Conservation (phyloP, 106 monocot species). For the Dendrobium officinale region DNA sequence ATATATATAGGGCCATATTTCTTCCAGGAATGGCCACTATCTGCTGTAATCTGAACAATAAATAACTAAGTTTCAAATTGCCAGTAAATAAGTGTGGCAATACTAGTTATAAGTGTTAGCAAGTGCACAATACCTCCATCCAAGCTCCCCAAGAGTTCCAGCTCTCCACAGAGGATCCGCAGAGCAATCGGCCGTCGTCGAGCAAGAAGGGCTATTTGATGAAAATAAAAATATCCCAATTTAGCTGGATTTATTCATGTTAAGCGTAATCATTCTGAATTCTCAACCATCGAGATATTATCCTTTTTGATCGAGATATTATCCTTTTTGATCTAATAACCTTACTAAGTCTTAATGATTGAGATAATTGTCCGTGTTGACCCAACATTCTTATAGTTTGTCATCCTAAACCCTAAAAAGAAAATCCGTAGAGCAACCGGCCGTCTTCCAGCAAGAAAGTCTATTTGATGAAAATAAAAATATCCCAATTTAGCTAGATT, state of each 20-base stretch:
- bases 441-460: conserved; percentile 78
- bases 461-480: conserved; percentile 15
- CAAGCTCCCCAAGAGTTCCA: conserved; percentile 99
- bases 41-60: conserved; percentile 44
- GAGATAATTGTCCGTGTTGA: too few species aligned
- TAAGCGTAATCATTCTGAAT: too few species aligned
- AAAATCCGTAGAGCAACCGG: conserved; percentile 74
- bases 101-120: not conserved
- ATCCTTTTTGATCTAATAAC: too few species aligned
- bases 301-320: too few species aligned
- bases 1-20: conserved; percentile 82
- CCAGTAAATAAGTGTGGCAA: not conserved
- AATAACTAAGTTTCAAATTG: not conserved
- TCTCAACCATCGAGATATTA: too few species aligned
- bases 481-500: not conserved
- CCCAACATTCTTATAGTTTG: too few species aligned
- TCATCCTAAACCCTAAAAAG: conserved; percentile 1
- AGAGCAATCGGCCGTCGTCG: conserved; percentile 60
- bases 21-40: conserved; percentile 69
- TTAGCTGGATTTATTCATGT: not conserved
- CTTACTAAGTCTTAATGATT: too few species aligned
- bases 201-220: conserved; percentile 66
- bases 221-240: not conserved
- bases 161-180: conserved; percentile 95
- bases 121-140: conserved; percentile 58